These are phyloP conservation scores for Daldinia vernicosa DNA, from an alignment of 495 filamentous ascomycete genomes.

Conservation along the genomic window DNA sequence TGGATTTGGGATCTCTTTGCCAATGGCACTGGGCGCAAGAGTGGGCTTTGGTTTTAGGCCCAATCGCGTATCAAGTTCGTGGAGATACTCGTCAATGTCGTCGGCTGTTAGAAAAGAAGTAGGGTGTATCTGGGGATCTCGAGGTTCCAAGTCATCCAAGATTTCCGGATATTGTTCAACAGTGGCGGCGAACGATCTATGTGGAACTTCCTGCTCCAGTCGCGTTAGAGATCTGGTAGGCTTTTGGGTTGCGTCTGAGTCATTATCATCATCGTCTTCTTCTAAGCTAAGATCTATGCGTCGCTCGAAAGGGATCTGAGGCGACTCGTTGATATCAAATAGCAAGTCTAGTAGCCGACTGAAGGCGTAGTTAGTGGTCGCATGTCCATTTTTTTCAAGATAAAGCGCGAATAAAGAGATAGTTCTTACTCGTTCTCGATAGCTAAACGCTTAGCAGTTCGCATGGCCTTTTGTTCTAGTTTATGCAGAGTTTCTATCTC, in stretches of 20 bases:
- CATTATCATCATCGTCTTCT: slow-evolving; percentile 64
- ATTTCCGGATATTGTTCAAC: slow-evolving; percentile 52
- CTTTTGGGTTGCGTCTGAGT: slow-evolving; percentile 40
- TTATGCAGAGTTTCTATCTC: slow-evolving; percentile 79
- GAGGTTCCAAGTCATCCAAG: slow-evolving; percentile 53
- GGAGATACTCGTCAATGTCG: slow-evolving; percentile 82
- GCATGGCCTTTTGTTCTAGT: slow-evolving; percentile 78
- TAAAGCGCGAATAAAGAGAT: slow-evolving; percentile 20
- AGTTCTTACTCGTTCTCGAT: slow-evolving; percentile 78
- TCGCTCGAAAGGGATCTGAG: slow-evolving; percentile 75
- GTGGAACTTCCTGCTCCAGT: slow-evolving; percentile 55
- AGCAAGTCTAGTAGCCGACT: slow-evolving; percentile 85
- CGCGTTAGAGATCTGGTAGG: slow-evolving; percentile 50
- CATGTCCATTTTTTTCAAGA: slow-evolving; percentile 6
- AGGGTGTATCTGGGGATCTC: slow-evolving; percentile 51
- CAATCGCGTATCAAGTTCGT: slow-evolving; percentile 72
- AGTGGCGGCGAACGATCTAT: slow-evolving; percentile 50
- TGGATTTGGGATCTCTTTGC: slow-evolving; percentile 53
- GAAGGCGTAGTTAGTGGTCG: slow-evolving; percentile 15
- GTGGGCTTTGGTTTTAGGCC: slow-evolving; percentile 56
- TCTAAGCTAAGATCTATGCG: slow-evolving; percentile 70
- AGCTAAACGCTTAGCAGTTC: slow-evolving; percentile 78
- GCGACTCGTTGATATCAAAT: slow-evolving; percentile 82
- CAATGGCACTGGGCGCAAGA: slow-evolving; percentile 55
- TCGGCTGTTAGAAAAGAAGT: slow-evolving; percentile 74